Evolutionary conservation across 306 rosid genomes (phyloP), one percentile per base, ranked within the genome.

Genomic region (Casuarina cunninghamiana): DNA sequence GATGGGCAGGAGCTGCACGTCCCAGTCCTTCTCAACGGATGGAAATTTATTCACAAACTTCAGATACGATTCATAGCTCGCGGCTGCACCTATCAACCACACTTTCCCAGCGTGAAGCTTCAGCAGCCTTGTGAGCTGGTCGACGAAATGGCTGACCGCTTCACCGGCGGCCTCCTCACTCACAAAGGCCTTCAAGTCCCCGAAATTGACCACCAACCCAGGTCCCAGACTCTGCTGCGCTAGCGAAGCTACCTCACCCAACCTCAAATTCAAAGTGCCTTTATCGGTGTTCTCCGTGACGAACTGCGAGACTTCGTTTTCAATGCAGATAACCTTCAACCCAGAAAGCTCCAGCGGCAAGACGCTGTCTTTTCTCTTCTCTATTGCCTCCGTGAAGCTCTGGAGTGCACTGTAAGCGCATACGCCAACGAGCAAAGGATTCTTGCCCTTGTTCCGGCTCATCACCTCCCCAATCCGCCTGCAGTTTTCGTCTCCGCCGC

Each of bases 381-480:
- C 91, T 13, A 88, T 49, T 0, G 87, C 87, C n/a, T 88, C 90
- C 0, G 69, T 61, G 81, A 96, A 93, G 38, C 79, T 72, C 35
- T 46, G 72, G 7, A 96, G 89, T 3, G 92, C 94, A 4, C 90
- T 93, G 67, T 72, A 75, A 5, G 93, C 90, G 50, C 87, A 87
- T 50, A 89, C 91, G 16, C 99, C 99, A 3, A 96, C 88, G 6
- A 96, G 99, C 54, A 96, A 82, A 43, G 98, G 96, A 71, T 87
- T 96, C 73, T 82, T 86, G 39, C 93, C 97, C 13, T 69, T 86
- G 77, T 79, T 86, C 32, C 90, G 54, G 0, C 74, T 78, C 2
- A 96, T 80, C 35, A 93, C 85, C 78, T 93, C 97, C 1, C 94
- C 98, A 9, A 96, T 96, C 57, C 97, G 83, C 53, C 89, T 65